Evolutionary conservation across 83 land plant species (phyloP).

Genomic region (Diphasiastrum complanatum): DNA sequence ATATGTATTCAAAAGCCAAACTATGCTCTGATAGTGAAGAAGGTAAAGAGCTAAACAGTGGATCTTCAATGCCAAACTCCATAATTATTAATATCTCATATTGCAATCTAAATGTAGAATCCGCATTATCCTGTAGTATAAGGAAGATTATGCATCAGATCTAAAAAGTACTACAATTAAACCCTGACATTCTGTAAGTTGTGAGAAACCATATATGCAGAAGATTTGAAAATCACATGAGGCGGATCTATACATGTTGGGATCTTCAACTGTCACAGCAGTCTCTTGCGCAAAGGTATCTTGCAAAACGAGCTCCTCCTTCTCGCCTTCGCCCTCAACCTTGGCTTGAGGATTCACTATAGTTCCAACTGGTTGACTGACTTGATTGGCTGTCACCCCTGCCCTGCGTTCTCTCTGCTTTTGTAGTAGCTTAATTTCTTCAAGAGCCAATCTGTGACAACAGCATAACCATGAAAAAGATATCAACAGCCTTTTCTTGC

Average conservation of each 20-base stretch:
- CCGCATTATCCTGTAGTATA: no score
- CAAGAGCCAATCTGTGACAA: constrained; percentile 45
- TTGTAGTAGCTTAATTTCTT: constrained; percentile 79
- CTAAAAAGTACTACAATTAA: no score
- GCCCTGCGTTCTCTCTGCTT: constrained; percentile 66
- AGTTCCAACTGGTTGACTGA: constrained; percentile 8
- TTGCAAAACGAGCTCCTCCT: constrained; percentile 90
- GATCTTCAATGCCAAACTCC: no score
- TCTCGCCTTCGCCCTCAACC: constrained; percentile 61
- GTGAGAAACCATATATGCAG: no score
- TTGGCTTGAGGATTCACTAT: constrained; percentile 18
- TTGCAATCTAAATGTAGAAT: no score
- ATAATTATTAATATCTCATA: no score
- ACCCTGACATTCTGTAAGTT: no score
- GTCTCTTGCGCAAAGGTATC: constrained; percentile 99
- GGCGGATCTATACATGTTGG: constrained; percentile 99
- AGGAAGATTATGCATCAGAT: no score
- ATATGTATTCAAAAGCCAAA: no score
- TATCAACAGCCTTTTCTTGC: not conserved
- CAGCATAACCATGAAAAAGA: constrained; percentile 1
- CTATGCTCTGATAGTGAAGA: no score
- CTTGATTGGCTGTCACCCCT: constrained; percentile 48
- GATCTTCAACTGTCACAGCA: constrained; percentile 91
- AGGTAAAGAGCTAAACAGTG: no score
- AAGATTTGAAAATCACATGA: no score